Conservation (phyloP, 768 basidiomycete genomes). For the Termitomyces sp. region DNA sequence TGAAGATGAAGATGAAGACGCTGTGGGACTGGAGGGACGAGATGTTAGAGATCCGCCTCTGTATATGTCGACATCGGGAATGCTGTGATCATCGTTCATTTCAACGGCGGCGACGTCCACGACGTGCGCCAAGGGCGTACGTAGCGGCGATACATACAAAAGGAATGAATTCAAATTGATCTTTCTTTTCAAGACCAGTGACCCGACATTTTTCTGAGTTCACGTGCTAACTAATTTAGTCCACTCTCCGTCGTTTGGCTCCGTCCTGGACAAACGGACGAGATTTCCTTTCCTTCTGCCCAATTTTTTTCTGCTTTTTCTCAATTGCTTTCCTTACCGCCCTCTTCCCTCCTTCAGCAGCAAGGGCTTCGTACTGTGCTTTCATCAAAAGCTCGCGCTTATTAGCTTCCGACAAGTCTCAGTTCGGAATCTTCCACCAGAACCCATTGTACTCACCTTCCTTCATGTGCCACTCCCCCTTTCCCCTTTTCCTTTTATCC, state of each 20-base stretch:
- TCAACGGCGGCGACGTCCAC: constrained; percentile 6
- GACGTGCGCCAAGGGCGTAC: neutral
- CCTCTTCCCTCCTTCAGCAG: constrained; percentile 65
- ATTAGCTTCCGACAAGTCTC: constrained; percentile 46
- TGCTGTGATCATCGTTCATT: constrained; percentile 13
- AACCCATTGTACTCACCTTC: constrained; percentile 37
- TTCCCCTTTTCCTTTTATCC: constrained; percentile 68
- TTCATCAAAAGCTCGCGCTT: constrained; percentile 68
- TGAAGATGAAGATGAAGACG: constrained; percentile 31
- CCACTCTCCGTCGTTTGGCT: constrained; percentile 16
- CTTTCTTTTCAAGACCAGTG: neutral
- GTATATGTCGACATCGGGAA: constrained; percentile 42
- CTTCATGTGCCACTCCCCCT: constrained; percentile 84
- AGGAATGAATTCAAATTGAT: neutral
- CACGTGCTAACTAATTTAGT: constrained; percentile 11
- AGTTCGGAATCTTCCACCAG: constrained; percentile 1
- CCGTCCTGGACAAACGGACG: constrained; percentile 48
- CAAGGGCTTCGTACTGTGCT: constrained; percentile 76
- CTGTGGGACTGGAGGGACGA: constrained; percentile 20
- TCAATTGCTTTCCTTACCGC: constrained; percentile 87
- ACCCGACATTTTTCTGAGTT: neutral
- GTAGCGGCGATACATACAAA: neutral
- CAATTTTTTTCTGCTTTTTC: constrained; percentile 82
- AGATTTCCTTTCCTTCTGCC: constrained; percentile 85
- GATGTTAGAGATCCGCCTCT: constrained; percentile 41